These are phyloP conservation scores for Solanum dulcamara DNA, from an alignment of 257 asterid species.

Conservation along the genomic window DNA sequence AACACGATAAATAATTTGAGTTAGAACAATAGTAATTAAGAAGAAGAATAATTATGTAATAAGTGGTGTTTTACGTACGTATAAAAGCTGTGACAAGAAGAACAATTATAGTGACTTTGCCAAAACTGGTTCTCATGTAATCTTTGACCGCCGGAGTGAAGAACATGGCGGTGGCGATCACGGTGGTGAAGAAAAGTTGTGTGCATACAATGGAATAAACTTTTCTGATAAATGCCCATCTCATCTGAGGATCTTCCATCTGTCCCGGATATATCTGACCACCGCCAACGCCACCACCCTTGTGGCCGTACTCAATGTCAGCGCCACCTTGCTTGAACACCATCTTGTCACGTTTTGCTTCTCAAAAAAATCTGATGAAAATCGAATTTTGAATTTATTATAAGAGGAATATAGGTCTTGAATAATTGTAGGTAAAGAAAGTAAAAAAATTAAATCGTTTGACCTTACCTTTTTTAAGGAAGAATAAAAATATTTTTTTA, in stretches of 20 bases:
- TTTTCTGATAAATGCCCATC: slow-evolving; percentile 77
- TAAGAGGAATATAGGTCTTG: background rate
- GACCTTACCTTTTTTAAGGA: too few relatives aligned
- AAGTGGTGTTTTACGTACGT: background rate
- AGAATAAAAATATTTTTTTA: too few relatives aligned
- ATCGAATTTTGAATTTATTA: background rate
- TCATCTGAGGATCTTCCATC: slow-evolving; percentile 41
- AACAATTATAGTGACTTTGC: slow-evolving; percentile 17
- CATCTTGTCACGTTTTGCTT: background rate
- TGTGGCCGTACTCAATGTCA: slow-evolving; percentile 32
- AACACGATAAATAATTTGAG: background rate
- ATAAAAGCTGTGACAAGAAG: slow-evolving; percentile 21
- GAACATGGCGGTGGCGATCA: slow-evolving; percentile 30
- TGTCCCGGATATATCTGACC: slow-evolving; percentile 38
- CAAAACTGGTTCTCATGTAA: slow-evolving; percentile 20
- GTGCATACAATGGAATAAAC: slow-evolving; percentile 48
- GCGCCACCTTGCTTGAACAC: background rate
- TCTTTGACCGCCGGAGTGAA: slow-evolving; percentile 20
- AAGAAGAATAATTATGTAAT: background rate
- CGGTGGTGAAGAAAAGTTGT: slow-evolving; percentile 44
- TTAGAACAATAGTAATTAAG: background rate
- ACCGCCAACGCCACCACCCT: slow-evolving; percentile 6
- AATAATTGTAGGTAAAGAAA: background rate
- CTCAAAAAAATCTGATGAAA: background rate
- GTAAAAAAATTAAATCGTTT: too few relatives aligned